Evolutionary conservation across 1,139 yeast genomes (phyloP), one percentile per base, ranked within the genome.

Genomic region (Yamadazyma oceani): DNA sequence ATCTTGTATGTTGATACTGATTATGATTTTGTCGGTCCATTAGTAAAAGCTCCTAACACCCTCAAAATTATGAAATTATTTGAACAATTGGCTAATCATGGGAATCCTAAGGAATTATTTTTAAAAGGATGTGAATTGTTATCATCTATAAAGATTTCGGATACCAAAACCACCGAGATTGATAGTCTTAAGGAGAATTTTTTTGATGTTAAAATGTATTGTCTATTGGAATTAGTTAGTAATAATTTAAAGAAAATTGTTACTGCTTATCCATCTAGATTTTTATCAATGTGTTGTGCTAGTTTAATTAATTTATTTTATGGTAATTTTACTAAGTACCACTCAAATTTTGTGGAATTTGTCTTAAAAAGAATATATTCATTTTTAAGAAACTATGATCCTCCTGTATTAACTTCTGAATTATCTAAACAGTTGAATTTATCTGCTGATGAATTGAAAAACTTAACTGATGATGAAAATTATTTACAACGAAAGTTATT

Each of bases 71-170:
- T 80, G 51, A 69, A 69, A 44, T 62, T 83, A 7, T 83, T 84
- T 54, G 77, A 75, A 41, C 58, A 75, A 16, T 65, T 89, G 42
- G 80, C 90, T 0, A 61, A 60, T 34, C 50, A 71, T 40, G 96
- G 96, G 7, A 87, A 85, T 53, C 80, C 90, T 10, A 87, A 87
- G 53, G 96, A 88, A 59, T 60, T 88, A 41, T 75, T 86, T 36
- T 60, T 89, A 40, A 81, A 84, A 46, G 63, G 78, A 12, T 80
- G 85, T 54, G 96, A 88, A 53, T 51, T 83, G 26, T 54, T 86
- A 19, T 53, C 72, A 5, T 46, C 60, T 1, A 48, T 51, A 10
- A 53, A 48, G 19, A 33, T 52, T 5, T 34, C 41, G 15, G 62
- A 60, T 15, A 51, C 50, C 25, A 45, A 40, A 10, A 48, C 45